Base-by-base conservation (phyloP, 2,329 filamentous ascomycete genomes). In the Parasarocladium wereldwijsianum region DNA sequence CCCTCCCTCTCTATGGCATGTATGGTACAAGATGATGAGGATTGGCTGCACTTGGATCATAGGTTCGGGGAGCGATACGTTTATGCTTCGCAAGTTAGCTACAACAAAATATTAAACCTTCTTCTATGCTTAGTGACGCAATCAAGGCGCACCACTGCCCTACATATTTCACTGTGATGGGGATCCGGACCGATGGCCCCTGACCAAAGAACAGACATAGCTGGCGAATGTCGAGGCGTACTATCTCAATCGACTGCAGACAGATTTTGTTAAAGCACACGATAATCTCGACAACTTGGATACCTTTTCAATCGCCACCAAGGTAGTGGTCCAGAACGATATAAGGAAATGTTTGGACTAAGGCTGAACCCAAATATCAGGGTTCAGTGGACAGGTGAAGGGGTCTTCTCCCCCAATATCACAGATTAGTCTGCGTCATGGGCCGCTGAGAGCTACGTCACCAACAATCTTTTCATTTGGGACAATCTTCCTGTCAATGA, bases 401-500 rank as follows among this genome's bases (percentile, higher is more conserved):
- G 32, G 12, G 32, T 33, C 26, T 36, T 38, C 17, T 38, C 36
- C 6, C 24, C 29, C 29, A 24, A 23, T 13, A 33, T 36, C 16
- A 38, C 36, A 11, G 32, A 30, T 8, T 34, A 38, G 18, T 34
- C 34, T 18, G 36, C 33, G 17, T 20, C 29, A 5, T 29, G 29
- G 6, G 34, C 36, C 10, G 30, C 23, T 17, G 8, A 32, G 2
- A 36, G 25, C n/a, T 36, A 38, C 16, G 34, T 32, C 19, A 38
- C 34, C 8, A 32, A 36, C 29, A 36, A 38, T 19, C 36, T 38
- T 6, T 38, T 32, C 26, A 33, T 38, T 18, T 38, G 36, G 36
- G 36, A 38, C 29, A 38, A 38, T 30, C 36, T 38, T 20, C 36
- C 36, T 14, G 34, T 38, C 20, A 38, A 38, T 26, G 36, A 38